phyloP scores from a whole-genome alignment of 345 rosid genomes.

The Acer saccharum region DNA sequence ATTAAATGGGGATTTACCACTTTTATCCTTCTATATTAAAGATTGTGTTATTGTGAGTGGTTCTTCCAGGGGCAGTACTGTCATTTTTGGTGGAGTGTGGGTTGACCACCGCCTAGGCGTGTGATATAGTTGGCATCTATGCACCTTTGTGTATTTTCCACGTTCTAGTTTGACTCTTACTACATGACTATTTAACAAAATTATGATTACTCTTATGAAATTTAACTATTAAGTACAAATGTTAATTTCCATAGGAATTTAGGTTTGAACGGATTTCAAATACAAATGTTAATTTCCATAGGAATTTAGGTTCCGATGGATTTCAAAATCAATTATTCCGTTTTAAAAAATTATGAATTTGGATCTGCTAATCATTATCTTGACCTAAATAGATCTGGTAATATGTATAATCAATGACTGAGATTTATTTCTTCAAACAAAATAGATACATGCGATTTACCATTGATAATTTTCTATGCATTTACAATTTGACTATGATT shows the following conservation, averaged over 20 bases:
- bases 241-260: background rate
- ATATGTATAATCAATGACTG: too few species aligned
- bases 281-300: too few species aligned
- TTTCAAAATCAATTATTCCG: background rate
- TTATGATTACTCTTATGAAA: background rate
- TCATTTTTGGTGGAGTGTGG: conserved; percentile 14
- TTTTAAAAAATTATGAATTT: too few species aligned
- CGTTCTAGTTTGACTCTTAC: conserved; percentile 58
- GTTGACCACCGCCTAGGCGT: conserved; percentile 68
- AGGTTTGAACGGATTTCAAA: too few species aligned
- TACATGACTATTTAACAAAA: conserved; percentile 18
- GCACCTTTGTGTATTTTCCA: conserved; percentile 37
- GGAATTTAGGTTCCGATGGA: background rate
- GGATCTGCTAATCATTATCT: too few species aligned
- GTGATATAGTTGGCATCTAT: conserved; percentile 65
- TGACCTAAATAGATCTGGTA: too few species aligned
- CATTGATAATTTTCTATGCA: background rate
- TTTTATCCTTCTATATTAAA: conserved; percentile 4
- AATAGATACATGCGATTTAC: too few species aligned
- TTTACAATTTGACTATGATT: background rate
- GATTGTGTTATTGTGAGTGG: background rate
- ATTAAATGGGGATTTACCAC: background rate
- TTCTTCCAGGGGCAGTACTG: conserved; percentile 15
- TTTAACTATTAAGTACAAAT: background rate
- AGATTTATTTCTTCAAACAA: too few species aligned